Evolutionary conservation across 768 basidiomycete genomes (phyloP).

Genomic region (Terana coerulea): DNA sequence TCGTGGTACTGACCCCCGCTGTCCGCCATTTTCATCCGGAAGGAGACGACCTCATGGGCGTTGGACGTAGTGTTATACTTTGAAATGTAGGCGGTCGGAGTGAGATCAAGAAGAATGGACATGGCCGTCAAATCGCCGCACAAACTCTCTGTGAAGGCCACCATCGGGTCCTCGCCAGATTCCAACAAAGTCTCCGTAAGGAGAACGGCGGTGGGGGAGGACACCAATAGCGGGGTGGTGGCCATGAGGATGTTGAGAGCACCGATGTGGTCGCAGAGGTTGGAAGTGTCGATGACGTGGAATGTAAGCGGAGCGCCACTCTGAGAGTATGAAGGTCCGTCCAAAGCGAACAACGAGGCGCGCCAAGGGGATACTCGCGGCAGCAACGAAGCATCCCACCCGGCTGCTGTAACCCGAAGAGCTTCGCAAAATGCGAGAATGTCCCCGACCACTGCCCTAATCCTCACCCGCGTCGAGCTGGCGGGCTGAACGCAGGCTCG

Average conservation of each 20-base stretch:
- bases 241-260: conserved; percentile 18
- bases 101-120: conserved; percentile 38
- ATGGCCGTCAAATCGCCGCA: conserved; percentile 39
- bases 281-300: conserved; percentile 23
- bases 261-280: conserved; percentile 20
- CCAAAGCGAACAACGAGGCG: conserved; percentile 2
- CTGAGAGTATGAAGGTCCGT: conserved; percentile 10
- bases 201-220: conserved; percentile 4
- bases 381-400: not conserved
- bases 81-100: conserved; percentile 36
- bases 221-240: conserved; percentile 14
- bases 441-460: conserved; percentile 17
- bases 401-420: not conserved
- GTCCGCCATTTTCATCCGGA: conserved; percentile 3
- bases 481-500: not conserved
- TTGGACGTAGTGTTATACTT: conserved; percentile 39
- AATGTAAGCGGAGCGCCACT: conserved; percentile 16
- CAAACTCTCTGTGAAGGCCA: conserved; percentile 29
- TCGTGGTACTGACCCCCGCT: conserved; percentile 32
- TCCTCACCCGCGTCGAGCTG: not conserved
- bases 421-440: conserved; percentile 13
- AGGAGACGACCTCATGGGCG: conserved; percentile 33
- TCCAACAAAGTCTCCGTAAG: conserved; percentile 19
- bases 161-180: conserved; percentile 24
- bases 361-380: conserved; percentile 11